These are phyloP conservation scores for Cladochytrium replicatum DNA, from an alignment of 192 early-diverging fungal species.

Conservation along the genomic window DNA sequence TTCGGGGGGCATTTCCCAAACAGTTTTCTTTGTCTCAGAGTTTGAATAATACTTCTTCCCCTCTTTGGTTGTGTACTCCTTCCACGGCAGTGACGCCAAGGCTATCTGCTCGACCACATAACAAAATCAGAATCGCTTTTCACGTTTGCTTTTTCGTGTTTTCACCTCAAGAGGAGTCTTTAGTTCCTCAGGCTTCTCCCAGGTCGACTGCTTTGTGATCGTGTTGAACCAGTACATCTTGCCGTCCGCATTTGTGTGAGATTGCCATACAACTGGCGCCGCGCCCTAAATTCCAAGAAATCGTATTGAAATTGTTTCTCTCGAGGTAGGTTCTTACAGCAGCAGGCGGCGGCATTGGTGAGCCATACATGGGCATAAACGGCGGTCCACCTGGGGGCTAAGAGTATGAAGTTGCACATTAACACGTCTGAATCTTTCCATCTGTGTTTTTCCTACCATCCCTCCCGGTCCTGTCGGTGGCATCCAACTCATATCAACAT, in stretches of 20 bases:
- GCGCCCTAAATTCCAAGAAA: no score
- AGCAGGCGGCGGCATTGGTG: no score
- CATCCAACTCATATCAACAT: no score
- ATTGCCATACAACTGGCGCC: no score
- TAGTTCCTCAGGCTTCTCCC: conserved; percentile 92
- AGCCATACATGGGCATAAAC: no score
- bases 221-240: conserved; percentile 80
- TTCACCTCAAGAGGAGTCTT: conserved; percentile 65
- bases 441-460: no score
- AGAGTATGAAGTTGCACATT: no score
- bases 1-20: conserved; percentile 78
- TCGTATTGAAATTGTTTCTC: no score
- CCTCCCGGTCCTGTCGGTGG: no score
- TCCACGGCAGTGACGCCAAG: conserved; percentile 61
- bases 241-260: conserved; percentile 70
- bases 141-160: conserved; percentile 32
- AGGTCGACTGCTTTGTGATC: conserved; percentile 63
- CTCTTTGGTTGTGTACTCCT: conserved; percentile 69
- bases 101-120: conserved; percentile 28
- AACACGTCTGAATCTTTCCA: no score
- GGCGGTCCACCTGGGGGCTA: no score
- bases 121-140: background rate
- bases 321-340: no score
- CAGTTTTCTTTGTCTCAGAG: conserved; percentile 55
- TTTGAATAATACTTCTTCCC: conserved; percentile 82